A percentile compares a stretch with the other conserved stretches of the same genome.
These are phyloP conservation scores for Mycena maculata DNA, from an alignment of 768 basidiomycete genomes.

Conservation along the genomic window DNA sequence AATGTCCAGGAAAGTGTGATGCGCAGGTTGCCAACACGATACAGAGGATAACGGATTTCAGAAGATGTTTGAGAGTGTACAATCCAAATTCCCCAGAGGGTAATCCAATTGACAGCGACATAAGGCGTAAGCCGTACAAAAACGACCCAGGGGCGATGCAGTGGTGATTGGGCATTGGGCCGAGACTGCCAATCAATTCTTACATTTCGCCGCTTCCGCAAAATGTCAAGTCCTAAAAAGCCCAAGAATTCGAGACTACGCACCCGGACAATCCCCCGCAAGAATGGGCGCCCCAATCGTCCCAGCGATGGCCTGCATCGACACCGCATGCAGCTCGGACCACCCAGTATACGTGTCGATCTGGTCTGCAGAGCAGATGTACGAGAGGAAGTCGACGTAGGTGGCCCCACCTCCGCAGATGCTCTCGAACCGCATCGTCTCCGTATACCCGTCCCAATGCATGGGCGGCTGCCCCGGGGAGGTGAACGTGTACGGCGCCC, in stretches of 20 bases:
- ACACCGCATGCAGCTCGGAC: conserved; percentile 1
- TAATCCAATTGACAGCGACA: conserved; percentile 1
- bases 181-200: conserved; percentile 11
- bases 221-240: no score
- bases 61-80: conserved; percentile 6
- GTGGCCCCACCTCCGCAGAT: conserved; percentile 27
- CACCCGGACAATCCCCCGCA: conserved; percentile 23
- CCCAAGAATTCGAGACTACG: no score
- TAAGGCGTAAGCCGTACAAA: conserved; percentile 9
- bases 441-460: conserved; percentile 22
- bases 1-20: conserved; percentile 4
- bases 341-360: conserved; percentile 17
- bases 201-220: conserved; percentile 12
- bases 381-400: conserved; percentile 24
- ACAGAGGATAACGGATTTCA: conserved; percentile 7
- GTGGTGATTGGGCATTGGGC: conserved; percentile 14
- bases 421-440: no score
- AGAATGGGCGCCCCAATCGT: conserved; percentile 13
- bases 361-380: conserved; percentile 9
- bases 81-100: not conserved
- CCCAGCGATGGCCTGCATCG: conserved; percentile 3
- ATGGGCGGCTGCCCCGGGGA: conserved; percentile 5
- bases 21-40: conserved; percentile 16
- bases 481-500: conserved; percentile 10
- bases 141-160: conserved; percentile 13